A percentile compares a stretch with the other conserved stretches of the same genome.
Evolutionary conservation across 257 asterid genomes (phyloP).

Genomic region (Nicotiana undulata): DNA sequence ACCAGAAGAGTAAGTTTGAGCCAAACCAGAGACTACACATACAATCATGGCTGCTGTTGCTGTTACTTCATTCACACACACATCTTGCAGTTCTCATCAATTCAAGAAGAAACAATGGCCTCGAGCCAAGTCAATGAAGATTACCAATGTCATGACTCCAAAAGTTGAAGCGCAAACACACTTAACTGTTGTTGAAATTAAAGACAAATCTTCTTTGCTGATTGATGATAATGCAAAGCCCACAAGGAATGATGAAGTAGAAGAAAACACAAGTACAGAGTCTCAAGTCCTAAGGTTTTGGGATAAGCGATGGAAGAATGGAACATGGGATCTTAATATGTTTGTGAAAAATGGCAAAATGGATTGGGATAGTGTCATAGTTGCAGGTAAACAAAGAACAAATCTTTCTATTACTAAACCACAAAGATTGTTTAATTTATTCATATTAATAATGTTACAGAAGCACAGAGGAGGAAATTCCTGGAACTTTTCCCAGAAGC

Average conservation of each 20-base stretch:
- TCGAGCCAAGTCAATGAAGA: conserved; percentile 19
- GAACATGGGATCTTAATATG: conserved; percentile 73
- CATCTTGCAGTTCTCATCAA: conserved; percentile 36
- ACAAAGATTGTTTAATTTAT: neutral
- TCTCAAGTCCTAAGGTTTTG: conserved; percentile 18
- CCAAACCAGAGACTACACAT: neutral
- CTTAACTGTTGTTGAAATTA: conserved; percentile 15
- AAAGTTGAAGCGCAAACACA: conserved; percentile 22
- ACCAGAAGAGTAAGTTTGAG: conserved; percentile 3
- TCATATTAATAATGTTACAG: conserved; percentile 15
- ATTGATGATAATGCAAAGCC: conserved; percentile 1
- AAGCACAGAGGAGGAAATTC: conserved; percentile 56
- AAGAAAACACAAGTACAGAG: conserved; percentile 4
- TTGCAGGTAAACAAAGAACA: conserved; percentile 34
- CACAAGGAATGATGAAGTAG: conserved; percentile 8
- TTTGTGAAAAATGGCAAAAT: conserved; percentile 53
- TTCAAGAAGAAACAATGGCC: conserved; percentile 24
- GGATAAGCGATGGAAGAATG: conserved; percentile 58
- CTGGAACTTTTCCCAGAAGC: conserved; percentile 55
- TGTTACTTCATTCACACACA: conserved; percentile 32
- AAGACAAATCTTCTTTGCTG: conserved; percentile 4
- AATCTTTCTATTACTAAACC: neutral
- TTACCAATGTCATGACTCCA: conserved; percentile 22
- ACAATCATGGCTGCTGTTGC: conserved; percentile 45
- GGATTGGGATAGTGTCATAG: conserved; percentile 67